Evolutionary conservation across 2,329 filamentous ascomycete genomes (phyloP).

Genomic region (Xylariaceae sp.): DNA sequence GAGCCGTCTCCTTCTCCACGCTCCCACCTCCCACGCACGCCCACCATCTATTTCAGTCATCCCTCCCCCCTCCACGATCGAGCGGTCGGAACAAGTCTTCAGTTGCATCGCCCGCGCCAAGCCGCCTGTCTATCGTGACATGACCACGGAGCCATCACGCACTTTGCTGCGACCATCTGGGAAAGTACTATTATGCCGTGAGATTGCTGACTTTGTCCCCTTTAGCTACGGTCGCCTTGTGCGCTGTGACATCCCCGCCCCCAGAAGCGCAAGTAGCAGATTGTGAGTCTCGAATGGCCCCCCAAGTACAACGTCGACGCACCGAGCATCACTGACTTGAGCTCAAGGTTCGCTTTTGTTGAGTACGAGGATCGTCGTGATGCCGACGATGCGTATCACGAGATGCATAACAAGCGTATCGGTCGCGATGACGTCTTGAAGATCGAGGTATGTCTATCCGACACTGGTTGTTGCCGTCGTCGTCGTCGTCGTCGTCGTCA

Average conservation of each 20-base stretch:
- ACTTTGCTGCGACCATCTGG: conserved; percentile 30
- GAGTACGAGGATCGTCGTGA: conserved; percentile 98
- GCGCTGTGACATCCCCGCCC: conserved; percentile 95
- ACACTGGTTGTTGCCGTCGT: neutral
- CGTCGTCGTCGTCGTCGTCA: neutral
- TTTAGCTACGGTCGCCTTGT: conserved; percentile 91
- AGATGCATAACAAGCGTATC: conserved; percentile 99
- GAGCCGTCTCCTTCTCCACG: conserved; percentile 33
- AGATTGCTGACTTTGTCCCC: conserved; percentile 40
- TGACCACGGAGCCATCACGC: conserved; percentile 31
- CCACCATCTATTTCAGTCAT: conserved; percentile 32
- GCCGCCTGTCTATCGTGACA: conserved; percentile 33
- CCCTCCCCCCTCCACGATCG: conserved; percentile 41
- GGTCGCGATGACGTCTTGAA: conserved; percentile 93
- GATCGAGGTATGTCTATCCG: conserved; percentile 71
- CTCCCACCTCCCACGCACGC: conserved; percentile 31
- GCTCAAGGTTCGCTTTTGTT: conserved; percentile 82
- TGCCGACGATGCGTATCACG: conserved; percentile 97
- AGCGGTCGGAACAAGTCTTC: conserved; percentile 38
- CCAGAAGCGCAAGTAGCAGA: conserved; percentile 85
- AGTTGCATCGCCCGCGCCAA: conserved; percentile 33
- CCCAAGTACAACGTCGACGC: neutral
- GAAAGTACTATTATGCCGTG: conserved; percentile 27
- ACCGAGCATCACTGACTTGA: conserved; percentile 17
- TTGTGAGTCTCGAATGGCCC: conserved; percentile 63